phyloP scores from a whole-genome alignment of 176 grass and related monocot genomes.

The Carex parvula region DNA sequence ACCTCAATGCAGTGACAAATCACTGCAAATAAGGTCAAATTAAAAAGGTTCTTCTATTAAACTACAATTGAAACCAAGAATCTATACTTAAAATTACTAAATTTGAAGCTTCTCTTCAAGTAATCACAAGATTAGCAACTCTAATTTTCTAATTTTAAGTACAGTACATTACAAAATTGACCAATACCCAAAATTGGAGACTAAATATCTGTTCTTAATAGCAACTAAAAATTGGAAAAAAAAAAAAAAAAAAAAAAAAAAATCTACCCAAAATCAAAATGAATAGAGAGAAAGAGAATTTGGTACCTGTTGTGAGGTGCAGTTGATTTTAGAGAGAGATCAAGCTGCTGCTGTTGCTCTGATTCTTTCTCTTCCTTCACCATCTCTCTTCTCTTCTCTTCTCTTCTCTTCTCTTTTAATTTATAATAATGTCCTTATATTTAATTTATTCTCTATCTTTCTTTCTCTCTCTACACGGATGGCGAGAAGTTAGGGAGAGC shows the following conservation, averaged over 20 bases:
- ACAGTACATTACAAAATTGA: background rate
- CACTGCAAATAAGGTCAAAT: too few species aligned
- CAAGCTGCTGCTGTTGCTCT: conserved; percentile 6
- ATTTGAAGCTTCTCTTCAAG: too few species aligned
- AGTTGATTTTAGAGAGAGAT: conserved; percentile 36
- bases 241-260: too few species aligned
- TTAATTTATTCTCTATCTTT: background rate
- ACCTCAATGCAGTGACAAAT: too few species aligned
- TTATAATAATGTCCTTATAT: too few species aligned
- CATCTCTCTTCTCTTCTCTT: background rate
- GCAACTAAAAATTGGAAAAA: background rate
- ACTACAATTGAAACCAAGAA: too few species aligned
- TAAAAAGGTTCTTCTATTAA: too few species aligned
- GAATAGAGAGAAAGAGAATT: background rate
- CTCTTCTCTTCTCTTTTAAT: background rate
- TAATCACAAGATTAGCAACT: too few species aligned
- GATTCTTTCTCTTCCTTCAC: background rate
- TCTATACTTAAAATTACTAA: too few species aligned
- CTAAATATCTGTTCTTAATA: background rate
- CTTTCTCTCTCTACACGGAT: conserved; percentile 4
- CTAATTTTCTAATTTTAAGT: too few species aligned
- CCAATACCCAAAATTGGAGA: background rate
- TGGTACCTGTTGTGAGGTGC: conserved; percentile 33
- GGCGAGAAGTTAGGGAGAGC: background rate
- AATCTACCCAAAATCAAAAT: background rate